phyloP scores from a whole-genome alignment of 768 basidiomycete species.

The Termitomyces eurrhizus region DNA sequence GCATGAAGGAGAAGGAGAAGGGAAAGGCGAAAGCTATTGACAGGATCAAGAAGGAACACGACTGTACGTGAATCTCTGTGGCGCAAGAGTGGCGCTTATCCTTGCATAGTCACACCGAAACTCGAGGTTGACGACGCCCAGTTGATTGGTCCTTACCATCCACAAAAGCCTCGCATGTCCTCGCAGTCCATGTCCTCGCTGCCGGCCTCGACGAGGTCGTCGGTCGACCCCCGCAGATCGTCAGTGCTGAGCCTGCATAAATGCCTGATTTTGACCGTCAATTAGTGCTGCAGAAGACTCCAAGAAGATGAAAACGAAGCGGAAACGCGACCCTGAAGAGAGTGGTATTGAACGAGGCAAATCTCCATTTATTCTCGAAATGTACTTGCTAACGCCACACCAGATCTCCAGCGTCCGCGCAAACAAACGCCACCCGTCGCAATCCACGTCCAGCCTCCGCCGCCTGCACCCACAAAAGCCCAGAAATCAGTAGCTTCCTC shows the following conservation, averaged over 20 bases:
- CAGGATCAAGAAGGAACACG: constrained; percentile 70
- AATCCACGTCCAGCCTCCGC: constrained; percentile 32
- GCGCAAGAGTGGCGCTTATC: background rate
- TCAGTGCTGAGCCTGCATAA: constrained; percentile 29
- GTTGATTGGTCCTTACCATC: constrained; percentile 29
- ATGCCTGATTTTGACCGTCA: constrained; percentile 2
- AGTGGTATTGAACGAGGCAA: constrained; percentile 65
- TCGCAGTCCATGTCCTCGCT: constrained; percentile 42
- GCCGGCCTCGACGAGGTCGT: constrained; percentile 48
- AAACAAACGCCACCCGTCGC: constrained; percentile 55
- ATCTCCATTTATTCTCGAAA: background rate
- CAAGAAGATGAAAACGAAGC: constrained; percentile 84
- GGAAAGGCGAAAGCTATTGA: constrained; percentile 70
- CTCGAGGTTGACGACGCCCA: constrained; percentile 48
- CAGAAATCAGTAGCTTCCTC: constrained; percentile 47
- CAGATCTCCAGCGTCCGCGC: constrained; percentile 50
- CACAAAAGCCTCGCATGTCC: constrained; percentile 43
- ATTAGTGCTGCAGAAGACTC: constrained; percentile 40
- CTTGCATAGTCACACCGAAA: constrained; percentile 39
- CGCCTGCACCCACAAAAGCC: constrained; percentile 43
- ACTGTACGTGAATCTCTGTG: constrained; percentile 52
- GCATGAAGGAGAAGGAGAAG: constrained; percentile 72
- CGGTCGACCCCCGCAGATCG: constrained; percentile 59
- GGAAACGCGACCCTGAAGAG: constrained; percentile 72
- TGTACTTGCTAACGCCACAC: constrained; percentile 1